Percentiles rank a stretch among this genome's conserved stretches.
These are phyloP conservation scores for Dentipellis fragilis DNA, from an alignment of 768 basidiomycete genomes.

Conservation along the genomic window DNA sequence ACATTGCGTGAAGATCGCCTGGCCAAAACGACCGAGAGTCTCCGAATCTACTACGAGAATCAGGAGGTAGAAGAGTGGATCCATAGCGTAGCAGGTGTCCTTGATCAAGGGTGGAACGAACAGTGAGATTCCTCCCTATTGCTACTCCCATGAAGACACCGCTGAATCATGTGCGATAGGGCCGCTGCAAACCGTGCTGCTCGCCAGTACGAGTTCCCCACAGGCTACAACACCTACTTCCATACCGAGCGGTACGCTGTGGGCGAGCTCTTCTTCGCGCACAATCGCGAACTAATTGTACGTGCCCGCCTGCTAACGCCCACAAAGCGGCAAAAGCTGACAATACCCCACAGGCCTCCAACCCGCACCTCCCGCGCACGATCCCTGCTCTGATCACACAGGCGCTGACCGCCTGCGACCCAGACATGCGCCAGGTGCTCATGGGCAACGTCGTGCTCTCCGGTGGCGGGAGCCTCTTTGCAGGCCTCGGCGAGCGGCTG, in stretches of 20 bases:
- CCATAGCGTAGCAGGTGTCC: conserved; percentile 78
- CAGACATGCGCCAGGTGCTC: conserved; percentile 83
- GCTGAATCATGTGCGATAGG: conserved; percentile 25
- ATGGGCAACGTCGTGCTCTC: conserved; percentile 91
- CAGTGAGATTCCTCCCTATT: conserved; percentile 38
- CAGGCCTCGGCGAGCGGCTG: conserved; percentile 80
- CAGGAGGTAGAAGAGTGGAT: conserved; percentile 92
- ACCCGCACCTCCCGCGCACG: conserved; percentile 63
- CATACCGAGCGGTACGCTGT: conserved; percentile 72
- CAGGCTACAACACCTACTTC: conserved; percentile 81
- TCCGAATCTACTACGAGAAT: conserved; percentile 71
- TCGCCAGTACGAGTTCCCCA: conserved; percentile 89
- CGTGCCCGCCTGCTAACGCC: conserved; percentile 2
- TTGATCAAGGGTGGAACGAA: conserved; percentile 83
- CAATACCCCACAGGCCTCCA: conserved; percentile 29
- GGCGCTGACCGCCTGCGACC: conserved; percentile 77
- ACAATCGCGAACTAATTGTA: conserved; percentile 31
- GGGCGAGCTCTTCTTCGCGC: conserved; percentile 85
- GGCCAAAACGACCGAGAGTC: conserved; percentile 65
- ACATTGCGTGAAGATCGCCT: conserved; percentile 68
- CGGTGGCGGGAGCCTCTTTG: conserved; percentile 84
- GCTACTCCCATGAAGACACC: not conserved
- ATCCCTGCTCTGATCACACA: conserved; percentile 69
- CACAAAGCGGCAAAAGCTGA: too few species aligned
- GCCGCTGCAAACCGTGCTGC: conserved; percentile 44